phyloP scores from a whole-genome alignment of 192 early-diverging fungal species.

The Podila minutissima region DNA sequence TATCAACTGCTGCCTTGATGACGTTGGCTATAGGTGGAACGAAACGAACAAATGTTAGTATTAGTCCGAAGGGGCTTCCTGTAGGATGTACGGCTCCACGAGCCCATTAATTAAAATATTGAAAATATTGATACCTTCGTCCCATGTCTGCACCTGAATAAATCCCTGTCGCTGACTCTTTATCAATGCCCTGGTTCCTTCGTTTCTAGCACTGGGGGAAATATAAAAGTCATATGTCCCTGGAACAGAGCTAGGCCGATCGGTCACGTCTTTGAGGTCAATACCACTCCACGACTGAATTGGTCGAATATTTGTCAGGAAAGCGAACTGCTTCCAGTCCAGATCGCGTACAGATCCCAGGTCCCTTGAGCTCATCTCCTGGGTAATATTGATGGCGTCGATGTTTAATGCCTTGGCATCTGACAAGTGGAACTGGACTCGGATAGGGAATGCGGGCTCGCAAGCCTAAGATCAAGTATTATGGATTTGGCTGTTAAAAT shows the following conservation, averaged over 20 bases:
- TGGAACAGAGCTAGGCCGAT: conserved; percentile 18
- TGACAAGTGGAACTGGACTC: conserved; percentile 28
- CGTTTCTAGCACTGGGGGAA: conserved; percentile 5
- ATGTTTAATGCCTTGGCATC: not conserved
- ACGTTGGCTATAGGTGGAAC: conserved; percentile 30
- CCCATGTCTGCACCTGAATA: conserved; percentile 46
- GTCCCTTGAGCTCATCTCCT: not conserved
- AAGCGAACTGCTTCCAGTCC: not conserved
- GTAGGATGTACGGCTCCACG: not conserved
- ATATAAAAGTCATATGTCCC: conserved; percentile 56
- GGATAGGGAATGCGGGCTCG: conserved; percentile 29
- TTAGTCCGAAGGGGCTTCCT: not conserved
- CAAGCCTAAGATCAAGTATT: conserved; percentile 13
- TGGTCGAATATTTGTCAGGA: not conserved
- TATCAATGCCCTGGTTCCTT: conserved; percentile 10
- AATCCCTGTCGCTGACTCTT: conserved; percentile 51
- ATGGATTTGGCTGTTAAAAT: not conserved
- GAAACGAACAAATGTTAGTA: not conserved
- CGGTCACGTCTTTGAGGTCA: not conserved
- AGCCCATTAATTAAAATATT: not conserved
- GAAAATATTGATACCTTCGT: conserved; percentile 21
- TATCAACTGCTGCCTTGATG: conserved; percentile 25
- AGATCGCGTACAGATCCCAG: not conserved
- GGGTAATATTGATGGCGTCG: not conserved
- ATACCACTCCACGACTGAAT: not conserved